phyloP scores from a whole-genome alignment of 805 yeast species.

The Torulaspora franciscae region DNA sequence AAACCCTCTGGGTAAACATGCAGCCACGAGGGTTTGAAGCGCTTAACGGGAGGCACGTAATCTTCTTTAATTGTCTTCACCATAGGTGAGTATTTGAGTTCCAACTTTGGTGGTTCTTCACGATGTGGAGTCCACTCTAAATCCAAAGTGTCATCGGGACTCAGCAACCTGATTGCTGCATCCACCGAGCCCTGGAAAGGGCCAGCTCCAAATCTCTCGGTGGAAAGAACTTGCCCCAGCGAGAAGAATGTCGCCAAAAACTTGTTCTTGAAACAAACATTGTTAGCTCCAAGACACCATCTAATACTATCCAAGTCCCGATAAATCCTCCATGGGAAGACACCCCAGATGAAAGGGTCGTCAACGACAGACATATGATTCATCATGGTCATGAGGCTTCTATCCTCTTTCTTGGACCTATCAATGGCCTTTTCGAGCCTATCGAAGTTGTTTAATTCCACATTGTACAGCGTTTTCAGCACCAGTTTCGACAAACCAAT shows the following conservation, averaged over 20 bases:
- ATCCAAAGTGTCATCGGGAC: constrained; percentile 63
- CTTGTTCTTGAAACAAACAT: constrained; percentile 69
- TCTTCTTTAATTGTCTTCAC: constrained; percentile 20
- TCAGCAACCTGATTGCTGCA: constrained; percentile 72
- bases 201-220: constrained; percentile 85
- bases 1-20: constrained; percentile 95
- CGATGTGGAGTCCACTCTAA: constrained; percentile 39
- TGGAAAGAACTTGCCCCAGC: constrained; percentile 81
- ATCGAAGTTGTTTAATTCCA: constrained; percentile 56
- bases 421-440: constrained; percentile 59
- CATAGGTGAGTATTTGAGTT: not conserved
- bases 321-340: constrained; percentile 67
- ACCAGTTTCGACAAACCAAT: constrained; percentile 61
- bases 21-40: constrained; percentile 77
- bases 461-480: constrained; percentile 57
- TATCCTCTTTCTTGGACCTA: constrained; percentile 58
- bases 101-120: constrained; percentile 1
- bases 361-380: constrained; percentile 90
- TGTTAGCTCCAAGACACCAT: constrained; percentile 94
- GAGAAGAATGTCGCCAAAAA: constrained; percentile 61
- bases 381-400: constrained; percentile 82
- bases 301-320: constrained; percentile 61
- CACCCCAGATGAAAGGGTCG: constrained; percentile 88
- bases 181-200: constrained; percentile 89
- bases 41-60: constrained; percentile 51